These are phyloP conservation scores for Wickerhamomyces sydowiorum DNA, from an alignment of 805 yeast genomes.

Conservation along the genomic window DNA sequence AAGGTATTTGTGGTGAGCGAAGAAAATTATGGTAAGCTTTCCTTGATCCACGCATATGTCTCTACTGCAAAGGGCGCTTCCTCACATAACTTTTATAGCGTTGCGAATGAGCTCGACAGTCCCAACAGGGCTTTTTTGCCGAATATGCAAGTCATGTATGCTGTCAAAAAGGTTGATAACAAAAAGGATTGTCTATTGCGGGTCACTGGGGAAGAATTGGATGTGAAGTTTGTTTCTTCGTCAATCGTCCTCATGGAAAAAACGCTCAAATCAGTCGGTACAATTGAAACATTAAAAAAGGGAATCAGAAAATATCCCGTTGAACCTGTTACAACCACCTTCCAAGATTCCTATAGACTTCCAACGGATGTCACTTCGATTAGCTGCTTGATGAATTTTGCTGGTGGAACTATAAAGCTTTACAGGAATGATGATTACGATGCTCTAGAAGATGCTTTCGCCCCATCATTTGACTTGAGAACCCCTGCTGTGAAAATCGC, in stretches of 20 bases:
- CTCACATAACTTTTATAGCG: slow-evolving; percentile 43
- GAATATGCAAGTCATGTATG: slow-evolving; percentile 53
- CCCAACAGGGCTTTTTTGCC: slow-evolving; percentile 66
- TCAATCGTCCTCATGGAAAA: slow-evolving; percentile 51
- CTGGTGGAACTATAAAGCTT: slow-evolving; percentile 57
- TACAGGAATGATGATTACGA: slow-evolving; percentile 34
- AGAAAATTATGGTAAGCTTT: slow-evolving; percentile 56
- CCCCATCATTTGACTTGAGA: slow-evolving; percentile 53
- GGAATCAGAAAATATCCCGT: slow-evolving; percentile 8
- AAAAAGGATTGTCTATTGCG: slow-evolving; percentile 38
- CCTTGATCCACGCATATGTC: slow-evolving; percentile 62
- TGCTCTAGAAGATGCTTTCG: slow-evolving; percentile 22
- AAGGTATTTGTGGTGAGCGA: slow-evolving; percentile 62
- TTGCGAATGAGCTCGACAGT: slow-evolving; percentile 37
- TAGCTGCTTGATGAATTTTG: slow-evolving; percentile 51
- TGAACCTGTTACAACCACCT: background rate
- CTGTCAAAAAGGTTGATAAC: slow-evolving; percentile 21
- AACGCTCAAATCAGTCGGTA: slow-evolving; percentile 39
- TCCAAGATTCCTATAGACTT: slow-evolving; percentile 11
- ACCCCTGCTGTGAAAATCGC: slow-evolving; percentile 70
- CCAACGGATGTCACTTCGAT: slow-evolving; percentile 30
- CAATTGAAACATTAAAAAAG: slow-evolving; percentile 31
- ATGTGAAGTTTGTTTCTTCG: slow-evolving; percentile 55
- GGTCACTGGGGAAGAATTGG: slow-evolving; percentile 64
- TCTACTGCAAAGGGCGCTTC: slow-evolving; percentile 64